A percentile compares a stretch with the other conserved stretches of the same genome.
Conservation (phyloP, 208 protist genomes). For the Crithidia sp. region DNA sequence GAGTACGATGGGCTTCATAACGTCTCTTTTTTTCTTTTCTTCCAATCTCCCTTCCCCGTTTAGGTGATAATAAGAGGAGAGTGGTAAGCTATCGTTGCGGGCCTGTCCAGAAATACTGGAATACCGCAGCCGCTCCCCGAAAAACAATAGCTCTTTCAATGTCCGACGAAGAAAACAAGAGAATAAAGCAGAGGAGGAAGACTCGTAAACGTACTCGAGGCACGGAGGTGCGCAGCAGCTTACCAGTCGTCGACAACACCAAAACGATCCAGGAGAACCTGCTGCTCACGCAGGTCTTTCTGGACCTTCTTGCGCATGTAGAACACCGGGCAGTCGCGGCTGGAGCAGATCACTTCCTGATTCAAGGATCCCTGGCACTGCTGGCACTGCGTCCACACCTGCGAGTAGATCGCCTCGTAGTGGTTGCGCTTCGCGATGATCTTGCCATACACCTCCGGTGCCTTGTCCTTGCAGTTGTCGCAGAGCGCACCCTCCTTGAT, state of each 20-base stretch:
- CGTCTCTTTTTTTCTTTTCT: too few species aligned
- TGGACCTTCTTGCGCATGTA: slow-evolving; percentile 99
- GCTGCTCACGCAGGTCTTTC: slow-evolving; percentile 97
- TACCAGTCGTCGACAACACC: slow-evolving; percentile 93
- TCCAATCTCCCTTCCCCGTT: too few species aligned
- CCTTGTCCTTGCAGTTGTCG: slow-evolving; percentile 87
- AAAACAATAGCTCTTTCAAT: too few species aligned
- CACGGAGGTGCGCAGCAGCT: slow-evolving; percentile 1
- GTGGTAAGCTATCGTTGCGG: too few species aligned
- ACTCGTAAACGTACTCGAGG: too few species aligned
- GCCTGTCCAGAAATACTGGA: too few species aligned
- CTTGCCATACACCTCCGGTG: slow-evolving; percentile 94
- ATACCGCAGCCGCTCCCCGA: too few species aligned
- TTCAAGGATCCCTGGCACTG: slow-evolving; percentile 98
- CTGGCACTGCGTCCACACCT: slow-evolving; percentile 99
- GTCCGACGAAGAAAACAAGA: background rate
- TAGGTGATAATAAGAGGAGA: too few species aligned
- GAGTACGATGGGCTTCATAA: too few species aligned
- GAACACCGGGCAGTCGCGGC: slow-evolving; percentile 99
- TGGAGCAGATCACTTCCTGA: slow-evolving; percentile 97
- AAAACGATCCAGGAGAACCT: slow-evolving; percentile 95
- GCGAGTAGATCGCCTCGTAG: slow-evolving; percentile 96
- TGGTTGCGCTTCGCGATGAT: slow-evolving; percentile 91
- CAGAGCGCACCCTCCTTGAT: slow-evolving; percentile 92
- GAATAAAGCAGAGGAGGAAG: slow-evolving; percentile 5